Conservation (phyloP, 257 asterid species). For the Forsythia suspensa region DNA sequence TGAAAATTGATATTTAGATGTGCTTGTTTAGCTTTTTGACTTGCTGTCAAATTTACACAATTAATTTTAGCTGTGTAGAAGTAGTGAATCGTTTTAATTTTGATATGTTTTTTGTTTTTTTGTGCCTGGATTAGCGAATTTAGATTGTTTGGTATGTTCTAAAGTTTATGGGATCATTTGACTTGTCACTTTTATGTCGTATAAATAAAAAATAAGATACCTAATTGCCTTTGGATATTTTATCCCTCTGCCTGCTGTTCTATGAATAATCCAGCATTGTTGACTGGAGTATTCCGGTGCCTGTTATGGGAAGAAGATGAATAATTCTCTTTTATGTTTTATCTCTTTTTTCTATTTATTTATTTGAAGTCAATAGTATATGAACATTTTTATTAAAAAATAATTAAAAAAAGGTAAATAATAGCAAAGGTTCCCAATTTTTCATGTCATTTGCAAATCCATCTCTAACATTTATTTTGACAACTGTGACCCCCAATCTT, state of each 20-base stretch:
- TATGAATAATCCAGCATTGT: not conserved
- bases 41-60: not conserved
- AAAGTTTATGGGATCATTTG: not conserved
- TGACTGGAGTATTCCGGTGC: too few species aligned
- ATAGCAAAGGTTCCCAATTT: too few species aligned
- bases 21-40: not conserved
- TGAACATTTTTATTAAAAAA: too few species aligned
- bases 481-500: too few species aligned
- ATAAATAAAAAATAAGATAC: not conserved
- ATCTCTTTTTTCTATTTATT: too few species aligned
- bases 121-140: not conserved
- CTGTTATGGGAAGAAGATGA: too few species aligned
- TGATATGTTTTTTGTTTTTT: not conserved
- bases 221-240: not conserved
- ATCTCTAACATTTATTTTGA: too few species aligned
- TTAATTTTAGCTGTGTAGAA: not conserved
- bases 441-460: too few species aligned
- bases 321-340: too few species aligned
- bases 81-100: not conserved
- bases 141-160: not conserved
- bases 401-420: too few species aligned
- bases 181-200: not conserved
- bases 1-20: not conserved
- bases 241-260: not conserved
- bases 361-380: too few species aligned